Evolutionary conservation across 2,329 filamentous ascomycete genomes (phyloP), one percentile per base, ranked within the genome.

Genomic region (Microsporum canis): DNA sequence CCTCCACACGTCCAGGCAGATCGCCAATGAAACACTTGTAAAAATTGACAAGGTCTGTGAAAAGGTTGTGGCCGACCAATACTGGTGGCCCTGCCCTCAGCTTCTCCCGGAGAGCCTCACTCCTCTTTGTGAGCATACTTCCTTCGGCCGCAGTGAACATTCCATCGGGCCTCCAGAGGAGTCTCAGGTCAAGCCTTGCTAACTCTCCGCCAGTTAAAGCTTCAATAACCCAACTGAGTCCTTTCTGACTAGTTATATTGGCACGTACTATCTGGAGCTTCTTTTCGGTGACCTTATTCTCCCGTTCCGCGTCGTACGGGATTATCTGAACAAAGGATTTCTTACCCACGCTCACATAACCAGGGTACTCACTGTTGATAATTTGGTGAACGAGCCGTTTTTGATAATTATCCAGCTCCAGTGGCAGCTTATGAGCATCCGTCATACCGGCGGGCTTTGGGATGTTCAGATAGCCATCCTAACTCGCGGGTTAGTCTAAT

Each of bases 351-450:
- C 76, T 73, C 36, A 73, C 73, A 51, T 79, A 65, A 27, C 63
- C 65, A 0, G 76, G 75, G 60, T 75, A 88, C 65, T 88, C 84
- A 12, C 78, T 79, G 10, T 83, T 78, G n/a, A 88, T 78, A 10
- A 87, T 75, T 66, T 88, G 84, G 67, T 88, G 82, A 0, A 88
- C 78, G 4, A 88, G 75, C 38, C 83, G 78, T 69, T 85, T 83
- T 68, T 88, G 84, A 66, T 82, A 87, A 0, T 79, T 77, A 63
- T 79, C 83, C 31, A 85, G 68, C 0, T 43, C 61, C 62, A 3
- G 58, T 61, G n/a, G 71, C 7, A 55, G 70, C 45, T 72, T 63
- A 38, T 57, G 29, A 10, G 60, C 60, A 10, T 58, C 63, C 39
- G 70, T 55, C 31, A 63, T 65, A 60, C 59, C 51, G 51, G 39